Percentiles rank a stretch among this genome's conserved stretches.
Conservation (phyloP, 1,139 yeast genomes). For the Meyerozyma carpophila region DNA sequence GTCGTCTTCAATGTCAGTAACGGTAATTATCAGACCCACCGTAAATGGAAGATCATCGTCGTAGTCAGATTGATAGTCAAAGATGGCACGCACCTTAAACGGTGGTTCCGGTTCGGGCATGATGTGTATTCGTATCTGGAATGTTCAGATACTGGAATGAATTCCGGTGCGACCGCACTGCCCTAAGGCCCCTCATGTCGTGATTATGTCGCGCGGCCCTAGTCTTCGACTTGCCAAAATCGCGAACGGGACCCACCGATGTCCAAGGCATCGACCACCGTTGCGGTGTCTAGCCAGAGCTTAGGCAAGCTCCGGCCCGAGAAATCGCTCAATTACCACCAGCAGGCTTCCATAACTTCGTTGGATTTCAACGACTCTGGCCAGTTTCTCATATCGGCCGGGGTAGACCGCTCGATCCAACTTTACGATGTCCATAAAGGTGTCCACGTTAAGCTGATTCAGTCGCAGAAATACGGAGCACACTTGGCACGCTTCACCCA, state of each 20-base stretch:
- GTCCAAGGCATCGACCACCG: constrained; percentile 1
- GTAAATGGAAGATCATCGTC: constrained; percentile 78
- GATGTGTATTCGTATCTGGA: not conserved
- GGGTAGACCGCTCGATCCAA: constrained; percentile 79
- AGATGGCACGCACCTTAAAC: constrained; percentile 67
- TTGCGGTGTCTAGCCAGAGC: not conserved
- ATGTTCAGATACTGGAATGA: not conserved
- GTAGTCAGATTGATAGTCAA: constrained; percentile 69
- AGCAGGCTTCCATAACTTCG: constrained; percentile 63
- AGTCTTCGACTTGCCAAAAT: too few species aligned
- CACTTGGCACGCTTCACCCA: constrained; percentile 85
- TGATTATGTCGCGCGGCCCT: not conserved
- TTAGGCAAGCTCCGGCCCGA: not conserved
- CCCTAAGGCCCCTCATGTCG: not conserved
- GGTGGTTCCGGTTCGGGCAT: constrained; percentile 28
- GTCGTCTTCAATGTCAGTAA: constrained; percentile 74
- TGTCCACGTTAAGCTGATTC: constrained; percentile 56
- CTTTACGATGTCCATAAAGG: constrained; percentile 77
- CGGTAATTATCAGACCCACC: constrained; percentile 66
- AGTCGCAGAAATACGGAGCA: constrained; percentile 89
- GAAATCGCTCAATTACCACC: constrained; percentile 45
- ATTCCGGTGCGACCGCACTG: not conserved
- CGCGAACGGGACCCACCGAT: not conserved
- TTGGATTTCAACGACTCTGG: constrained; percentile 86
- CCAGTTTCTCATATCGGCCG: constrained; percentile 68